Base-by-base conservation (phyloP, 306 rosid genomes). In the Inga leiocalycina region DNA sequence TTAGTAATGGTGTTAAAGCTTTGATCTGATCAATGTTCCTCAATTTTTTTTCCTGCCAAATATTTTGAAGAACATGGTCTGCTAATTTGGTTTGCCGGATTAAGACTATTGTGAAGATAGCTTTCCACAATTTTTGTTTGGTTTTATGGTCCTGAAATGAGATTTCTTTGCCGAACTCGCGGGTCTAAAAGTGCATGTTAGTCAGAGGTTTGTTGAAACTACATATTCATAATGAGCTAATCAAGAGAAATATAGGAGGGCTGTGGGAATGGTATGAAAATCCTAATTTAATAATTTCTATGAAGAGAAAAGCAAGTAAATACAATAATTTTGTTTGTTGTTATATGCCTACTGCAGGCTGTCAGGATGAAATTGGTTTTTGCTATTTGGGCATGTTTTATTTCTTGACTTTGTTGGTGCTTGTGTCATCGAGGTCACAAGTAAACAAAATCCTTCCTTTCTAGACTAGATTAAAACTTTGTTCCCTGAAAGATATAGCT, bases 221-320 rank as follows among this genome's bases (percentile, higher is more conserved):
- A 16, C 80, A 52, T 48, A 34, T 32, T 51, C 27, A 35, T 54
- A 3, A 49, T 73, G 59, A 52, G 19, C 34, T 68, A 32, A 70
- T 48, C 62, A 67, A 75, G 39, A 76, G 45, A 59, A 52, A 70
- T 32, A 43, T 76, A 69, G 10, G 30, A 64, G 76, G 48, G 82
- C 44, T 54, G 30, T 64, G 52, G 79, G 76, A 81, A 77, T 78
- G 83, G 74, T 37, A 39, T 46, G 57, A 37, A 24, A 74, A 61
- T 59, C 78, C 67, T 46, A 54, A 57, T 2, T 78, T 11, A 44
- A 78, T 41, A n/a, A 22, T 43, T 80, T 68, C 19, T 62, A 4
- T 34, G 19, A 52, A 49, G 64, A 67, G 52, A 34, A 61, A 61
- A 35, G 52, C 56, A 27, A 41, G 24, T 44, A 22, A 48, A 54